A percentile compares a stretch with the other conserved stretches of the same genome.
Conservation (phyloP, 441 rosid species). For the Theobroma grandiflorum region DNA sequence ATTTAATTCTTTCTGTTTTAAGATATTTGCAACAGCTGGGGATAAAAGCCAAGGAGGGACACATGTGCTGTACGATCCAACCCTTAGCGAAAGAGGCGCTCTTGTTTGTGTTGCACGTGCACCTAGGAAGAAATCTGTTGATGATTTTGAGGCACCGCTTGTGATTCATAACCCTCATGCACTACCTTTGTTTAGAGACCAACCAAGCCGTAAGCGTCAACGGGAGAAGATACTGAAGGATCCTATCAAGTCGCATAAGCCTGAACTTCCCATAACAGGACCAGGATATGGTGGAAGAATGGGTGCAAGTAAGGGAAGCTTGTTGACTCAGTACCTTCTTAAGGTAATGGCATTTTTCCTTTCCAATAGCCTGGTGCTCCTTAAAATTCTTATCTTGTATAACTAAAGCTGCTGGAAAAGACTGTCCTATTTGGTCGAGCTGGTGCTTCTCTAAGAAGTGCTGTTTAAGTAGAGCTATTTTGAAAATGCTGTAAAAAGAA, state of each 20-base stretch:
- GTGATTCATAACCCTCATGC: constrained; percentile 98
- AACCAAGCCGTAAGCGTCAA: constrained; percentile 96
- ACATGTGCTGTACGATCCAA: constrained; percentile 87
- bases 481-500: too few species aligned
- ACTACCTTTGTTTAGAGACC: constrained; percentile 92
- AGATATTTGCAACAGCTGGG: constrained; percentile 89
- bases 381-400: not conserved
- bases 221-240: constrained; percentile 92
- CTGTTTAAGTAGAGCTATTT: too few species aligned
- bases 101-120: constrained; percentile 97
- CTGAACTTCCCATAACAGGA: constrained; percentile 92
- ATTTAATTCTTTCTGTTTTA: constrained; percentile 23
- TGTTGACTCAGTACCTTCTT: constrained; percentile 93
- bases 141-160: constrained; percentile 86
- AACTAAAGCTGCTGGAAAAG: constrained; percentile 19
- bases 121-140: constrained; percentile 92
- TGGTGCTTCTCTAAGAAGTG: too few species aligned
- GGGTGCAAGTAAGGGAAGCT: constrained; percentile 88
- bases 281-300: constrained; percentile 98
- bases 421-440: not conserved
- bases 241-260: constrained; percentile 89
- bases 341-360: constrained; percentile 54
- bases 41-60: constrained; percentile 94
- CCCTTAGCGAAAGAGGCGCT: constrained; percentile 90
- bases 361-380: not conserved